Evolutionary conservation across 768 basidiomycete species (phyloP), one percentile per base, ranked within the genome.

Genomic region (Leccinum rimulosum): DNA sequence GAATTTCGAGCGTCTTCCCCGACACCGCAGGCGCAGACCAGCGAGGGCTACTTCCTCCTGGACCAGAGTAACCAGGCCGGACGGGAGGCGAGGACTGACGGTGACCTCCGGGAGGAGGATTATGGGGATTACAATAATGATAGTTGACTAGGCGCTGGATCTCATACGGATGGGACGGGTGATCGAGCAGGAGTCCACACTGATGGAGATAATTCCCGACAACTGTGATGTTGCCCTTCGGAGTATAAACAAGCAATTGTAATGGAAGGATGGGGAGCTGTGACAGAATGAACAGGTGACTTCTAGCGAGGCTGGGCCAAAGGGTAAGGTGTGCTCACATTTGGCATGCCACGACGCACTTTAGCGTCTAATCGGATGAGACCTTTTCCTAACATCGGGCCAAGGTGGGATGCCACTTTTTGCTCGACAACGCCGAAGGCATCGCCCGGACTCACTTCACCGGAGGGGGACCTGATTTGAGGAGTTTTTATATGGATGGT

Each of bases 51-150:
- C 60, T 74, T 31, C 72, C 74, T 19, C 80, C 78, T 28, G 75
- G 75, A 40, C 76, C 74, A 15, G 67, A 61, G 61, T 79, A 79
- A 25, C 73, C 78, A 36, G 80, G 64, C 33, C 80, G 74, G 52
- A 79, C 76, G 55, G 78, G 69, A 22, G 75, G 68, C 31, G 81
- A 67, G 22, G 75, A 65, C 36, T 75, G 71, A 45, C 76, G 79
- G 58, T 82, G 84, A 22, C 87, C 88, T 17, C 88, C 89, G 11
- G 82, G 82, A 17, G 89, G 90, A 15, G 88, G 89, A 64, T 87
- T 86, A 73, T 98, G 97, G 2, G 95, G 94, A 69, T 99, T 99
- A 56, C 77, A 81, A 74, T 97, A 98, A 64, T 83, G 84, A 66
- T 85, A 83, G 38, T 79, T 75, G n/a, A 77, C 75, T 50, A 85